Conservation (phyloP, 2,329 filamentous ascomycete species). For the Anthostomella pinea region DNA sequence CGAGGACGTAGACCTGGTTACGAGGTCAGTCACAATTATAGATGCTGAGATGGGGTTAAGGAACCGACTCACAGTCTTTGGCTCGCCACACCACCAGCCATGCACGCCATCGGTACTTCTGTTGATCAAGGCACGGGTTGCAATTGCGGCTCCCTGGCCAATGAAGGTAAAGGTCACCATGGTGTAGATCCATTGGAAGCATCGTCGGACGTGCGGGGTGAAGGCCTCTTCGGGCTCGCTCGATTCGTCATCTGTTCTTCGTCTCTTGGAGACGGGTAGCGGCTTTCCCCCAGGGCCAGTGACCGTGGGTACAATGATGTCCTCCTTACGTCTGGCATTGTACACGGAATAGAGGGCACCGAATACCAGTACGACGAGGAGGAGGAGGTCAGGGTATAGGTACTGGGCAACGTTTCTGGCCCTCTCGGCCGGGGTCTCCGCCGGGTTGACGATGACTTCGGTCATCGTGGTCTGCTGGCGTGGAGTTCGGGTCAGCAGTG, state of each 20-base stretch:
- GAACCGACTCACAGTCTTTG: slow-evolving; percentile 29
- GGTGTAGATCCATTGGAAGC: slow-evolving; percentile 74
- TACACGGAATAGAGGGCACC: slow-evolving; percentile 53
- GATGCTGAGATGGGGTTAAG: slow-evolving; percentile 8
- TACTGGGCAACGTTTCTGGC: slow-evolving; percentile 48
- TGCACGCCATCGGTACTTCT: slow-evolving; percentile 30
- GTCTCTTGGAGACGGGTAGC: slow-evolving; percentile 64
- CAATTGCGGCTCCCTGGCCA: slow-evolving; percentile 69
- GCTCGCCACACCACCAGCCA: slow-evolving; percentile 32
- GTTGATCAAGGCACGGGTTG: slow-evolving; percentile 68
- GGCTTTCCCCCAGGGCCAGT: slow-evolving; percentile 88
- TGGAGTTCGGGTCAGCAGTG: slow-evolving; percentile 14
- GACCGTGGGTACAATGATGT: slow-evolving; percentile 45
- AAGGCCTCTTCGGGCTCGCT: slow-evolving; percentile 36
- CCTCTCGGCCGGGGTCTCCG: slow-evolving; percentile 37
- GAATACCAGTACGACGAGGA: slow-evolving; percentile 49
- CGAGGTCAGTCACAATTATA: background rate
- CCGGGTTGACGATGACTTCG: slow-evolving; percentile 27
- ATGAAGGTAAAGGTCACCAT: slow-evolving; percentile 73
- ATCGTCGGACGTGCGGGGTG: slow-evolving; percentile 40
- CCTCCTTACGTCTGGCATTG: slow-evolving; percentile 48
- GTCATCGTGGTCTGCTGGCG: slow-evolving; percentile 30
- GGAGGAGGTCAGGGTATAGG: slow-evolving; percentile 51
- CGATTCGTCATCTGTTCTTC: slow-evolving; percentile 46
- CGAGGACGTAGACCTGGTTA: slow-evolving; percentile 75